These are phyloP conservation scores for Fomitopsis serialis DNA, from an alignment of 768 basidiomycete genomes.

Conservation along the genomic window DNA sequence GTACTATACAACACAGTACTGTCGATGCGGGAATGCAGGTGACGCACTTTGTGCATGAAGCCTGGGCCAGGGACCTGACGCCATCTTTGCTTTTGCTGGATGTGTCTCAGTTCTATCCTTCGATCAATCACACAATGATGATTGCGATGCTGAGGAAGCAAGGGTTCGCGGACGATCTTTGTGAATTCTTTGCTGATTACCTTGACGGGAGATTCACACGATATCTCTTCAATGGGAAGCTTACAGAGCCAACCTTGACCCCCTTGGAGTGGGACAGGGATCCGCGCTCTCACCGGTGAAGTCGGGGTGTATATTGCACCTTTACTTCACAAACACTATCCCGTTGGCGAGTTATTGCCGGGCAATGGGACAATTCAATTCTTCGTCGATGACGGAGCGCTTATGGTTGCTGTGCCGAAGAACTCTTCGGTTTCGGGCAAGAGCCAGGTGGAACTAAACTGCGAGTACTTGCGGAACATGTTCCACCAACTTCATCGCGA, in stretches of 20 bases:
- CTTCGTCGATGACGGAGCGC: constrained; percentile 12
- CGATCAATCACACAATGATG: constrained; percentile 12
- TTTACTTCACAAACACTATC: constrained; percentile 5
- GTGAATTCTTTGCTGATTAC: constrained; percentile 9
- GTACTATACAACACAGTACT: constrained; percentile 14
- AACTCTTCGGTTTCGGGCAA: background rate
- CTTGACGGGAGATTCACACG: constrained; percentile 3
- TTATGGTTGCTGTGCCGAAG: background rate
- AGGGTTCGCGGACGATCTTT: constrained; percentile 7
- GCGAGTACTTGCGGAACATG: background rate
- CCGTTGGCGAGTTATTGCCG: background rate
- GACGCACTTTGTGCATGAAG: constrained; percentile 7
- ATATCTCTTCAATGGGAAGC: constrained; percentile 4
- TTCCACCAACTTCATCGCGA: background rate
- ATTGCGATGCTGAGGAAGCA: constrained; percentile 3
- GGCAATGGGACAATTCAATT: constrained; percentile 3
- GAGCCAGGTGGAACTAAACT: background rate
- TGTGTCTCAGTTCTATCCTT: constrained; percentile 16
- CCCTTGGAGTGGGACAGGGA: constrained; percentile 11
- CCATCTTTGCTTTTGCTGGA: constrained; percentile 12
- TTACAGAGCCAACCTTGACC: background rate
- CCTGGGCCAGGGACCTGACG: constrained; percentile 2
- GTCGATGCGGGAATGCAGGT: constrained; percentile 13
- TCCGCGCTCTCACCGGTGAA: constrained; percentile 12
- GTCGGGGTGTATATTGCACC: constrained; percentile 12